Evolutionary conservation across 139 green algal genomes (phyloP).

Genomic region (Parachlorella kessleri): DNA sequence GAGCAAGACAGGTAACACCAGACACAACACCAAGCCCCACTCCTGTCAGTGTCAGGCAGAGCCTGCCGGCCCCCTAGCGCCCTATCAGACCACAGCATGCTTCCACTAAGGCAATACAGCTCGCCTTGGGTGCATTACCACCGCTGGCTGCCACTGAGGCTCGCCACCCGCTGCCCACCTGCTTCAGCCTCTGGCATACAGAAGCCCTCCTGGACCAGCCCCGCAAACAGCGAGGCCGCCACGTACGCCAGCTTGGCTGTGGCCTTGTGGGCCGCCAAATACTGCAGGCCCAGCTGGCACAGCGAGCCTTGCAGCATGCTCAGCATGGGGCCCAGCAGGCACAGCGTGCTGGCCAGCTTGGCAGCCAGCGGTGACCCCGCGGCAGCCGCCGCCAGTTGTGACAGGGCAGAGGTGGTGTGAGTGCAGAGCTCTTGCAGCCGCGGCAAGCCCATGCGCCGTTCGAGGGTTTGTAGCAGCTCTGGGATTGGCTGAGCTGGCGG

Average conservation of each 20-base stretch:
- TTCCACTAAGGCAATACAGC: too few relatives aligned
- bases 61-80: too few relatives aligned
- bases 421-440: neutral
- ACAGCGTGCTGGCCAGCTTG: slow-evolving; percentile 15
- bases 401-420: slow-evolving; percentile 2
- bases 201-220: slow-evolving; percentile 88
- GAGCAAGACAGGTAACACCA: too few relatives aligned
- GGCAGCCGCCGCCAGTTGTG: slow-evolving; percentile 1
- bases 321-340: slow-evolving; percentile 54
- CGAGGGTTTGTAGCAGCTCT: slow-evolving; percentile 17
- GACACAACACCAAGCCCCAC: too few relatives aligned
- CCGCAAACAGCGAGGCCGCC: slow-evolving; percentile 70
- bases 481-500: slow-evolving; percentile 6
- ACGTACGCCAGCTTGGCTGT: slow-evolving; percentile 88
- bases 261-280: slow-evolving; percentile 65
- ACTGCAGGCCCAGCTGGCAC: slow-evolving; percentile 40
- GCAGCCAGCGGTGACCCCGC: neutral
- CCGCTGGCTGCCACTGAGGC: too few relatives aligned
- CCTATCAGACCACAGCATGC: too few relatives aligned
- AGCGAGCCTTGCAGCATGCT: slow-evolving; percentile 44
- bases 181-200: slow-evolving; percentile 60
- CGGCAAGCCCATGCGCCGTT: slow-evolving; percentile 11
- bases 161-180: neutral
- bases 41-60: too few relatives aligned
- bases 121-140: too few relatives aligned